A percentile compares a stretch with the other conserved stretches of the same genome.
These are phyloP conservation scores for Euptelea pleiosperma DNA, from an alignment of 164 flowering plant genomes.

Conservation along the genomic window DNA sequence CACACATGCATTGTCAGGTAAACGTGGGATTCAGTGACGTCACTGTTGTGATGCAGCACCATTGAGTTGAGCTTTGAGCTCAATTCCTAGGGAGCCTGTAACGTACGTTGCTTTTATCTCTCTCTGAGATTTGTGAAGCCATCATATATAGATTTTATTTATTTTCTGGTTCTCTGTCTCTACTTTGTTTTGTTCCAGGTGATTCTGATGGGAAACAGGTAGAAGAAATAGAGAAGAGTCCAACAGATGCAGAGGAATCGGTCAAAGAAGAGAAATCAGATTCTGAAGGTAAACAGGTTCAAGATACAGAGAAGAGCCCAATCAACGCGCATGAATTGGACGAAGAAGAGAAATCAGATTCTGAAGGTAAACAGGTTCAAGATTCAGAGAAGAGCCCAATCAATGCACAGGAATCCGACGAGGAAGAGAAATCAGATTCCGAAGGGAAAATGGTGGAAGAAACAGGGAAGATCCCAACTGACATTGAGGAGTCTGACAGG, in stretches of 20 bases:
- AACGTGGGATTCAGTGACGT: neutral
- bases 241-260: slow-evolving; percentile 23
- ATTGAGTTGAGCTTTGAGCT: neutral
- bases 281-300: slow-evolving; percentile 25
- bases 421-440: slow-evolving; percentile 24
- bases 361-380: slow-evolving; percentile 26
- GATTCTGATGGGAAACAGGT: slow-evolving; percentile 28
- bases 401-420: slow-evolving; percentile 20
- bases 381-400: slow-evolving; percentile 11
- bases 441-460: slow-evolving; percentile 18
- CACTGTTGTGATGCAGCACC: neutral
- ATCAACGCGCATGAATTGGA: slow-evolving; percentile 24
- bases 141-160: neutral
- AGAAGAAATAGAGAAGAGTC: slow-evolving; percentile 21
- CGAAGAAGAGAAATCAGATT: slow-evolving; percentile 23
- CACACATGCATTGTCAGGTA: no score
- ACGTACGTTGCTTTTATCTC: no score
- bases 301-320: slow-evolving; percentile 15
- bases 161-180: neutral
- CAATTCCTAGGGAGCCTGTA: neutral
- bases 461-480: slow-evolving; percentile 14
- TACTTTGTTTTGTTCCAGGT: no score
- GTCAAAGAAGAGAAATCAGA: slow-evolving; percentile 23
- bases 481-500: no score
- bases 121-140: neutral